Evolutionary conservation across 306 rosid species (phyloP).

Genomic region (Trifolium fragiferum): DNA sequence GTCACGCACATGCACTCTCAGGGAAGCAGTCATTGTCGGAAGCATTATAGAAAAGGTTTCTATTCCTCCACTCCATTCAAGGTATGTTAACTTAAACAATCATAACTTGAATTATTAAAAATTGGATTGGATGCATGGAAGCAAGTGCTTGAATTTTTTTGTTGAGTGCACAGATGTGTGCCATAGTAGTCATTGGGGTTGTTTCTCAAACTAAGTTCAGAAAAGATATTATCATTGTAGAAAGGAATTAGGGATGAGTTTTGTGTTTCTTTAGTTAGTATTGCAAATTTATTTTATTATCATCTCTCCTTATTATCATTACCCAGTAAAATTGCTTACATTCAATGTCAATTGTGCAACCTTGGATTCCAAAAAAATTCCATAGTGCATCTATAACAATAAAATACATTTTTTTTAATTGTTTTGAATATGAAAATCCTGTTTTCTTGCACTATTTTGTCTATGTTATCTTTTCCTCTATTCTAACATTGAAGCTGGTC

Average conservation of each 20-base stretch:
- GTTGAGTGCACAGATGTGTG: background rate
- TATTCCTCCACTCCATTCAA: slow-evolving; percentile 93
- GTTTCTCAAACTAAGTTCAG: slow-evolving; percentile 9
- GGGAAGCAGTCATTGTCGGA: slow-evolving; percentile 95
- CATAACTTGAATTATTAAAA: slow-evolving; percentile 22
- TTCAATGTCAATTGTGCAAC: slow-evolving; percentile 6
- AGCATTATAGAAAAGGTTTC: slow-evolving; percentile 84
- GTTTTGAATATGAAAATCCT: background rate
- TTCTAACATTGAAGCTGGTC: background rate
- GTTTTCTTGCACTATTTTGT: slow-evolving; percentile 6
- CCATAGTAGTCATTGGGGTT: background rate
- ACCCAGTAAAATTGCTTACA: background rate
- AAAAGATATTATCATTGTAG: slow-evolving; percentile 1
- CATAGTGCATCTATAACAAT: background rate
- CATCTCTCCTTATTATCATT: slow-evolving; percentile 14
- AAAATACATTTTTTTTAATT: slow-evolving; percentile 11
- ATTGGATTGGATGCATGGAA: slow-evolving; percentile 5
- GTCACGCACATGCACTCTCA: slow-evolving; percentile 81
- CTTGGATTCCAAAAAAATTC: background rate
- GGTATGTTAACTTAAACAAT: slow-evolving; percentile 53
- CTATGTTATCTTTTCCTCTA: background rate
- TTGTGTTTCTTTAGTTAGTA: slow-evolving; percentile 14
- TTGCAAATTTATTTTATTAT: slow-evolving; percentile 10
- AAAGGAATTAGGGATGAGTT: slow-evolving; percentile 11
- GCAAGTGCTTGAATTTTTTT: background rate